Evolutionary conservation across 202 grass and related monocot species (phyloP), one percentile per base, ranked within the genome.

Genomic region (Cymbopogon flexuosus): DNA sequence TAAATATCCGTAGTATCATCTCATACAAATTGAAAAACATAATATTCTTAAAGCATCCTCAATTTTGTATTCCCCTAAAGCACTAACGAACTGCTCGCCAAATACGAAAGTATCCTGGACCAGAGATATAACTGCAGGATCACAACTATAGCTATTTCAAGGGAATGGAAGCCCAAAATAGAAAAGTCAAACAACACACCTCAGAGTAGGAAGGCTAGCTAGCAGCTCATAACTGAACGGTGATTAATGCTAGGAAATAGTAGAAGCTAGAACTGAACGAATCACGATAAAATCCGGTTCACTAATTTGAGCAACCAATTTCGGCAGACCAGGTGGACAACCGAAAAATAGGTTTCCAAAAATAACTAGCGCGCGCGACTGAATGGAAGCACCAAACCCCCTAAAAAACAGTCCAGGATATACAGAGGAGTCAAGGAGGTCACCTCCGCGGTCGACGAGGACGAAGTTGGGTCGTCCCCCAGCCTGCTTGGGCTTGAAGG

Each of bases 381-480:
- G 36, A 82, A 54, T 11, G 11, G 42, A 30, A 79, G 70, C 76
- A 77, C 49, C 16, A n/a, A 10, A 33, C 39, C 40, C 11, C 41
- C 11, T 29, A 68, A n/a, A 37, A 27, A 3, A 2, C 3, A 31
- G 11, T 0, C 1, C 31, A 45, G 19, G 52, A 23, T 3, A 57
- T n/a, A 22, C 8, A 16, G 70, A 5, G 67, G 6, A 40, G 6
- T 13, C 14, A 13, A 54, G 47, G 10, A 54, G 47, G 10, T 80
- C 80, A 97, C 93, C 86, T 82, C 90, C 93, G 67, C 93, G 86
- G 70, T 97, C 90, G 40, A 97, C 35, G 65, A 97, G 84, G 15
- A 91, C 78, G 74, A 97, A 91, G 31, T 56, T 89, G 13, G 93
- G 86, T 3, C 88, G 70, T 1, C 76, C 88, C 11, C 93, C 93